phyloP scores from a whole-genome alignment of 805 yeast species.

The Lipomyces sp. region DNA sequence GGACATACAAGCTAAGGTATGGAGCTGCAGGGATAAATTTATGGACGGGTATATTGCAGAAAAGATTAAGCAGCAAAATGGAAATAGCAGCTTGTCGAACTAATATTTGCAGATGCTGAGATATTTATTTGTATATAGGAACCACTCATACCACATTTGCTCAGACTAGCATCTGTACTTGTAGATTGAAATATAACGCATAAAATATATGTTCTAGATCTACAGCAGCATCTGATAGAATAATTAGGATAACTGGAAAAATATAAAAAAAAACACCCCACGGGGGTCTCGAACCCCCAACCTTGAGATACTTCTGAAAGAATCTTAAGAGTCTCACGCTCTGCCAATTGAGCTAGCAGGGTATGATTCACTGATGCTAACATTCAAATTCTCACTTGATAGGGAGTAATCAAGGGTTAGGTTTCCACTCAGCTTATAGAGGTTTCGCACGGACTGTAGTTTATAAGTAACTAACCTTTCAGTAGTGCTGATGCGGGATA shows the following conservation, averaged over 20 bases:
- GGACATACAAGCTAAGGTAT: not conserved
- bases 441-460: too few relatives aligned
- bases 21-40: slow-evolving; percentile 1
- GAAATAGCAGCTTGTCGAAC: not conserved
- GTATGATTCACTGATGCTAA: not conserved
- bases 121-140: not conserved
- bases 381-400: not conserved
- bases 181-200: not conserved
- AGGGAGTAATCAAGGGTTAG: not conserved
- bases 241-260: not conserved
- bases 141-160: not conserved
- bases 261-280: slow-evolving; percentile 2
- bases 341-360: slow-evolving; percentile 19
- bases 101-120: not conserved
- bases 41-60: not conserved
- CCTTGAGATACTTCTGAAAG: slow-evolving; percentile 11
- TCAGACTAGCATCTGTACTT: not conserved
- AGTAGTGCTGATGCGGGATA: too few relatives aligned
- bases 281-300: slow-evolving; percentile 19
- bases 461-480: too few relatives aligned
- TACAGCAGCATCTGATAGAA: not conserved
- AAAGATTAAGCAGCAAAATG: not conserved
- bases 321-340: slow-evolving; percentile 23
- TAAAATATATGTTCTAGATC: not conserved
- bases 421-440: too few relatives aligned